Conservation (phyloP, 202 grass and related monocot species). For the Panicum virgatum region DNA sequence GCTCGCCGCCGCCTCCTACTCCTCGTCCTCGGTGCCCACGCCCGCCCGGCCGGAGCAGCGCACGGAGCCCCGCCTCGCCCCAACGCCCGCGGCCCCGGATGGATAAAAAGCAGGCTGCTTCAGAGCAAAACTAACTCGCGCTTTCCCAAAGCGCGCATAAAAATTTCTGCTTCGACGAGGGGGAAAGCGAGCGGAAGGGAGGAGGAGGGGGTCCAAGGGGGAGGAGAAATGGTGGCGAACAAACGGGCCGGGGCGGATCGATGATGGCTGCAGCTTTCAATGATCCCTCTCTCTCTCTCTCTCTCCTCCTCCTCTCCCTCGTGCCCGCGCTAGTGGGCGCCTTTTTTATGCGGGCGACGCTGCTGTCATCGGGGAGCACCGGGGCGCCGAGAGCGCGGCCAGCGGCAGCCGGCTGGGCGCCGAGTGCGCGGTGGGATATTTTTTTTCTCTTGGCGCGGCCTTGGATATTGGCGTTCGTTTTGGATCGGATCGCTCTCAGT, state of each 20-base stretch:
- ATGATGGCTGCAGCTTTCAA: constrained; percentile 69
- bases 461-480: background rate
- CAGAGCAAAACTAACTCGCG: constrained; percentile 36
- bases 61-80: background rate
- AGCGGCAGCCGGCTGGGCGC: background rate
- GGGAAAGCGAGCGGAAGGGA: background rate
- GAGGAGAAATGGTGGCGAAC: constrained; percentile 44
- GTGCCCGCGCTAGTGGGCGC: constrained; percentile 30
- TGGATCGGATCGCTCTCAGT: constrained; percentile 30
- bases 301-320: constrained; percentile 9
- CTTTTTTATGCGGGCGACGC: constrained; percentile 45
- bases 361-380: constrained; percentile 39
- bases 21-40: constrained; percentile 32
- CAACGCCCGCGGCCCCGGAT: background rate
- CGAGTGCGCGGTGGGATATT: background rate
- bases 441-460: background rate
- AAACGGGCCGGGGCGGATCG: constrained; percentile 60
- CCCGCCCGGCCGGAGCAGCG: background rate
- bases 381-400: background rate
- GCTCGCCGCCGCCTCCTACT: background rate
- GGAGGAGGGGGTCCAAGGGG: background rate
- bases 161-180: constrained; percentile 5
- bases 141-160: constrained; percentile 47
- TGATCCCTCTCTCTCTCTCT: constrained; percentile 31
- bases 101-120: constrained; percentile 54